Evolutionary conservation across 2,329 filamentous ascomycete species (phyloP).

Genomic region (Fusarium sp.): DNA sequence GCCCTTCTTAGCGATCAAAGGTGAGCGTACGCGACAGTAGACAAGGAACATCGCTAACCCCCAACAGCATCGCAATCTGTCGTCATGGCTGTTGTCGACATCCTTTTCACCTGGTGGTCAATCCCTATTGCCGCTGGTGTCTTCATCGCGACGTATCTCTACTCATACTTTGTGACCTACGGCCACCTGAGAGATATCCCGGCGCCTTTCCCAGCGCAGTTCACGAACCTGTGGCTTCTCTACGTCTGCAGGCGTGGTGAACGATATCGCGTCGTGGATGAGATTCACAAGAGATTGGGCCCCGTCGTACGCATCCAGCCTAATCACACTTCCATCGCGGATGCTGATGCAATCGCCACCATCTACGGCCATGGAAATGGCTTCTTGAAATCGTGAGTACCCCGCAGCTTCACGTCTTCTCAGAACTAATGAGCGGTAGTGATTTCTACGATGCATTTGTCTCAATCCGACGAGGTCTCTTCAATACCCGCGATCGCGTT

Average conservation of each 20-base stretch:
- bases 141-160: constrained; percentile 63
- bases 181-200: constrained; percentile 63
- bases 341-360: constrained; percentile 77
- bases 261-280: constrained; percentile 72
- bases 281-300: constrained; percentile 78
- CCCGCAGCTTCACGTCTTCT: accelerated
- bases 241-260: constrained; percentile 70
- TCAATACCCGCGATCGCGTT: constrained; percentile 84
- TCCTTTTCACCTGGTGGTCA: constrained; percentile 56
- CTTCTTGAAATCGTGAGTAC: constrained; percentile 72
- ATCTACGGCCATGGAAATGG: constrained; percentile 86
- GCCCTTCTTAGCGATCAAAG: neutral
- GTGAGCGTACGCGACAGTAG: neutral
- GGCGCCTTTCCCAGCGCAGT: constrained; percentile 69
- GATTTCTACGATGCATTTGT: constrained; percentile 94
- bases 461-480: constrained; percentile 83
- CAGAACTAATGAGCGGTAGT: constrained; percentile 50
- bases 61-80: neutral
- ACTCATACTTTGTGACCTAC: constrained; percentile 68
- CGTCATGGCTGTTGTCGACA: constrained; percentile 45
- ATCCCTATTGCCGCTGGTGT: constrained; percentile 57
- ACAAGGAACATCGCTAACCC: neutral
- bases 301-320: constrained; percentile 86
- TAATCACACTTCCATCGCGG: constrained; percentile 83
- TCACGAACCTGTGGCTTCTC: constrained; percentile 85